Conservation (phyloP, 1,284 basidiomycete genomes). For the Mycosarcoma maydis region DNA sequence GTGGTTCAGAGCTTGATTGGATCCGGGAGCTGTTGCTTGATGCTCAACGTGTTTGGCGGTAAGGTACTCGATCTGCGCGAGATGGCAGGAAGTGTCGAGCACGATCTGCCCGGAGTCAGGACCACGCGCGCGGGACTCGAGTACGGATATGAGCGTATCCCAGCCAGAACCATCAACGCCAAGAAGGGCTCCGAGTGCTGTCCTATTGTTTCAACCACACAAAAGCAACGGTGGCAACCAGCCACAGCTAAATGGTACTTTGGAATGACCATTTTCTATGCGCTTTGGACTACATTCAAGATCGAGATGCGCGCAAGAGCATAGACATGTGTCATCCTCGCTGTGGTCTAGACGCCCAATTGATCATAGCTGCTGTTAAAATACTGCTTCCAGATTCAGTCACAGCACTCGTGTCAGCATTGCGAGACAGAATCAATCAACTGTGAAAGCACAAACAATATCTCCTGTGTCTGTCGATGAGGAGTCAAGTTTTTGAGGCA, state of each 20-base stretch:
- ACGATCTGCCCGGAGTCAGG: conserved; percentile 22
- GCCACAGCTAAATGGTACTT: conserved; percentile 28
- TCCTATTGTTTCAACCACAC: not conserved
- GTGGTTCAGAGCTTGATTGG: conserved; percentile 36
- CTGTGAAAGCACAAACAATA: too few relatives aligned
- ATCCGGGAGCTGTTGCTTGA: conserved; percentile 40
- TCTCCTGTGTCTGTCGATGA: too few relatives aligned
- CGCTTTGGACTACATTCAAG: conserved; percentile 38
- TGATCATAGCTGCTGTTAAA: too few relatives aligned
- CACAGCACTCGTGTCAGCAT: too few relatives aligned
- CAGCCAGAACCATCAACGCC: conserved; percentile 20
- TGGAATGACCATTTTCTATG: conserved; percentile 42
- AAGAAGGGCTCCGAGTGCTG: conserved; percentile 10
- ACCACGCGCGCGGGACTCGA: conserved; percentile 11
- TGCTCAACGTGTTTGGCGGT: conserved; percentile 42
- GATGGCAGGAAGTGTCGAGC: conserved; percentile 31
- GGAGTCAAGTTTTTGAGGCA: too few relatives aligned
- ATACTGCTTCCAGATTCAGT: too few relatives aligned
- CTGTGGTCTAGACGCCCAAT: too few relatives aligned
- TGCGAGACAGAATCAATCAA: too few relatives aligned
- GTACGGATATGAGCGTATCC: conserved; percentile 41
- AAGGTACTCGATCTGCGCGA: conserved; percentile 33
- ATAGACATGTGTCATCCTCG: not conserved
- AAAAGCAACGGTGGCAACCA: conserved; percentile 38
- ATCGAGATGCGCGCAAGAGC: conserved; percentile 40